Base-by-base conservation (phyloP, 805 yeast species). In the Kodamaea neixiangensis region DNA sequence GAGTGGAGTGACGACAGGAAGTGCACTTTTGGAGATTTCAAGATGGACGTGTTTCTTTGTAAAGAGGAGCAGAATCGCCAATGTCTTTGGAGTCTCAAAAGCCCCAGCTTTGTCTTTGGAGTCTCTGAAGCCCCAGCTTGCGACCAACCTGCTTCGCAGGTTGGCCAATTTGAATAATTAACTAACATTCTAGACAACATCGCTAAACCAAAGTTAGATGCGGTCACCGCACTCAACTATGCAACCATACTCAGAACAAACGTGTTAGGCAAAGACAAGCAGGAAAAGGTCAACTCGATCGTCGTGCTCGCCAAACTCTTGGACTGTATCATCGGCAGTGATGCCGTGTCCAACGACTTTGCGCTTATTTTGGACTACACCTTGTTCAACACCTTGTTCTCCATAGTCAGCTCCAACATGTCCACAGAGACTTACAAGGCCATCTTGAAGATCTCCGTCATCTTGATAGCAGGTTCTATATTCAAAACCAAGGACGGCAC, bases 251-350 rank as follows among this genome's bases (percentile, higher is more conserved):
- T 82, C 39, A 72, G 71, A 51, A 44, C 63, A 10, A 74, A 77
- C 42, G 75, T 80, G 29, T 58, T 76, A 50, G 79, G 79, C 11
- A 67, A 68, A 46, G 79, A 76, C 52, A 77, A 76, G 49, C 75
- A 76, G 45, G 85, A 80, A 51, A 73, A 75, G 54, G 74, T 78
- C 44, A 81, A 79, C 61, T 72, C 81, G 2, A 76, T 83, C 7
- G 77, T 78, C 1, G 81, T 82, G 3, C 64, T 84, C 25, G 79
- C 85, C 29, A 80, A 76, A 54, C 67, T 80, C 21, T 63, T 82
- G 41, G 84, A 80, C 40, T 71, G 71, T 47, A 58, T 72, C 9
- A 57, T 65, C 7, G 65, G 69, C n/a, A 65, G 69, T 18, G 73
- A 78, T 5, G 79, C 81, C 3, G 62, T 63, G 17, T 64, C 68